These are phyloP conservation scores for Fusarium armeniacum DNA, from an alignment of 2,329 filamentous ascomycete genomes.

Conservation along the genomic window DNA sequence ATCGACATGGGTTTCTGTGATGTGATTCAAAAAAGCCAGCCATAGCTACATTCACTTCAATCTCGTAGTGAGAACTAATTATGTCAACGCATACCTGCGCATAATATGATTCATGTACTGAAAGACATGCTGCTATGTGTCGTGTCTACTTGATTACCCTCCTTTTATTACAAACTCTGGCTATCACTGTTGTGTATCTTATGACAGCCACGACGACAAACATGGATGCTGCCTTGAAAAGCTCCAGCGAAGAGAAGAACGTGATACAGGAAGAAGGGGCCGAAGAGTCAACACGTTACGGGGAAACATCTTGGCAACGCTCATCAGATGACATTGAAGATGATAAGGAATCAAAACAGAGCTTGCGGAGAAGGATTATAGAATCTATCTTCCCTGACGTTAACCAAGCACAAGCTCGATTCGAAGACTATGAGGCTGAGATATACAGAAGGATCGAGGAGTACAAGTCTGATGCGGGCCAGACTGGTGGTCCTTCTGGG, in stretches of 20 bases:
- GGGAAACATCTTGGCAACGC: not conserved
- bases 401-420: not conserved
- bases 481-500: not conserved
- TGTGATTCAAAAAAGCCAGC: no score
- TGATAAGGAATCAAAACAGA: no score
- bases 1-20: no score
- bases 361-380: not conserved
- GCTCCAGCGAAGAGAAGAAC: accelerated
- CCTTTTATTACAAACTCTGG: no score
- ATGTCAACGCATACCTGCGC: not conserved
- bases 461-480: accelerated
- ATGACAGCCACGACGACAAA: not conserved
- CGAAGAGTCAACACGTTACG: not conserved
- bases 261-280: not conserved
- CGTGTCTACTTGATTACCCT: not conserved
- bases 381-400: not conserved
- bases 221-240: no score
- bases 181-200: no score
- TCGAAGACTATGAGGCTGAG: not conserved
- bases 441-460: not conserved
- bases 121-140: no score
- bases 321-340: not conserved
- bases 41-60: no score
- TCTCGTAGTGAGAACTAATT: no score
- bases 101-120: not conserved